Percentiles rank a stretch among this genome's conserved stretches.
These are phyloP conservation scores for Xerocomellus chrysenteron DNA, from an alignment of 768 basidiomycete species.

Conservation along the genomic window DNA sequence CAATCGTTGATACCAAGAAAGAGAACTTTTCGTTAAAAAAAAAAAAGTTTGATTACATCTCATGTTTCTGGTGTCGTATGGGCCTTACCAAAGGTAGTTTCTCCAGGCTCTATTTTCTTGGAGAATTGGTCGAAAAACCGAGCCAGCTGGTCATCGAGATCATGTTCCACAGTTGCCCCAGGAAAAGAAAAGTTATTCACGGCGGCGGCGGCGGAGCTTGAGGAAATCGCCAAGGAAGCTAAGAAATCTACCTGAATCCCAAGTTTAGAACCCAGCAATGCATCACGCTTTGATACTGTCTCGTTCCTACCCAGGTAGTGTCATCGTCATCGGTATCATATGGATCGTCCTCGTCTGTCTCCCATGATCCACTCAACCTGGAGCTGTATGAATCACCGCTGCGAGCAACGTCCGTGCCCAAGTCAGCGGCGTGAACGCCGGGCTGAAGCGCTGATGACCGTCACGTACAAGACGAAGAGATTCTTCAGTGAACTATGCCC, in stretches of 20 bases:
- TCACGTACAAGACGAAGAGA: slow-evolving; percentile 10
- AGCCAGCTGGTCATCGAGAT: slow-evolving; percentile 5
- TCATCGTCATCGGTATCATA: background rate
- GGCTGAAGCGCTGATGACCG: background rate
- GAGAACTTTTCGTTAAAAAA: background rate
- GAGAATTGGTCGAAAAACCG: background rate
- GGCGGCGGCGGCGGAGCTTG: background rate
- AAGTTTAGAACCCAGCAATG: background rate
- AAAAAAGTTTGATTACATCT: background rate
- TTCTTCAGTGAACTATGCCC: slow-evolving; percentile 1
- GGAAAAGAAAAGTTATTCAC: slow-evolving; percentile 11
- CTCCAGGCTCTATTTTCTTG: background rate
- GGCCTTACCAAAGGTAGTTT: slow-evolving; percentile 2
- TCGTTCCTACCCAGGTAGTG: slow-evolving; percentile 7
- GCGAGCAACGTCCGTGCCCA: background rate
- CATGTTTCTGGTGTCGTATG: background rate
- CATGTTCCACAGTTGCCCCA: slow-evolving; percentile 7
- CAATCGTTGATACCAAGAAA: slow-evolving; percentile 16
- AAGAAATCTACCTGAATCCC: slow-evolving; percentile 7
- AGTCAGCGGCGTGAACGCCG: background rate
- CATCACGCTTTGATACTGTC: no score
- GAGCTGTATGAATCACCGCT: slow-evolving; percentile 16
- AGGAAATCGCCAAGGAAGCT: background rate
- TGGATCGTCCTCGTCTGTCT: background rate
- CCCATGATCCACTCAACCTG: background rate